phyloP scores from a whole-genome alignment of 2,329 filamentous ascomycete species.

The Ramularia endophylla region DNA sequence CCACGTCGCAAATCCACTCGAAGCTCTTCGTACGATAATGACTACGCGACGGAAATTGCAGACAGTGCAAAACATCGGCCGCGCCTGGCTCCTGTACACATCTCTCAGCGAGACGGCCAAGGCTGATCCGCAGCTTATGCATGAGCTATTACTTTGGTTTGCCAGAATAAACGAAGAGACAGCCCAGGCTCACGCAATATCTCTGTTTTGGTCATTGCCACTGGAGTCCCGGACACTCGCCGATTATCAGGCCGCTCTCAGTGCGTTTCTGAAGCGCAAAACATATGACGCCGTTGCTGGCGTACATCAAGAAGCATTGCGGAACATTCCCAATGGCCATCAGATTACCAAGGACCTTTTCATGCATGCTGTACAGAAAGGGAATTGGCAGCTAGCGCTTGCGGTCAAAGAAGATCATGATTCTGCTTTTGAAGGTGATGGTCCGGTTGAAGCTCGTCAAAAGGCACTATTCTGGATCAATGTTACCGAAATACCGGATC shows the following conservation, averaged over 20 bases:
- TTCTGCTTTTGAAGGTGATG: neutral
- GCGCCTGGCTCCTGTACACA: conserved; percentile 34
- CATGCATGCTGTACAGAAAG: conserved; percentile 12
- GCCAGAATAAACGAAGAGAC: conserved; percentile 10
- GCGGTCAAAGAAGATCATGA: conserved; percentile 11
- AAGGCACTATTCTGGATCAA: conserved; percentile 21
- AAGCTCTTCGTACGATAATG: neutral
- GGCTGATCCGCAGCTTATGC: conserved; percentile 19
- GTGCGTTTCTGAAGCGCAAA: conserved; percentile 15
- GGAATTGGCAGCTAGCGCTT: conserved; percentile 16
- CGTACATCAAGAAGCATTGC: conserved; percentile 25
- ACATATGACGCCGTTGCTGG: conserved; percentile 11
- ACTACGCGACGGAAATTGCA: neutral
- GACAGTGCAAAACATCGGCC: neutral
- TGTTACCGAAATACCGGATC: conserved; percentile 14
- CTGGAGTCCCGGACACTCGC: conserved; percentile 12
- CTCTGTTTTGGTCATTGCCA: conserved; percentile 23
- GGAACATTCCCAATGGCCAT: conserved; percentile 19
- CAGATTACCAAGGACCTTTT: conserved; percentile 20
- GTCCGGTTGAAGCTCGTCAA: conserved; percentile 1
- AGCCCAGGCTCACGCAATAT: conserved; percentile 18
- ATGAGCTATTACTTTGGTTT: conserved; percentile 25
- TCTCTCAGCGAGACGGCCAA: conserved; percentile 21
- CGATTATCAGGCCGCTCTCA: conserved; percentile 19
- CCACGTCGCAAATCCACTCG: neutral